These are phyloP conservation scores for Helicocarpus griseus DNA, from an alignment of 2,329 filamentous ascomycete species.

Conservation along the genomic window DNA sequence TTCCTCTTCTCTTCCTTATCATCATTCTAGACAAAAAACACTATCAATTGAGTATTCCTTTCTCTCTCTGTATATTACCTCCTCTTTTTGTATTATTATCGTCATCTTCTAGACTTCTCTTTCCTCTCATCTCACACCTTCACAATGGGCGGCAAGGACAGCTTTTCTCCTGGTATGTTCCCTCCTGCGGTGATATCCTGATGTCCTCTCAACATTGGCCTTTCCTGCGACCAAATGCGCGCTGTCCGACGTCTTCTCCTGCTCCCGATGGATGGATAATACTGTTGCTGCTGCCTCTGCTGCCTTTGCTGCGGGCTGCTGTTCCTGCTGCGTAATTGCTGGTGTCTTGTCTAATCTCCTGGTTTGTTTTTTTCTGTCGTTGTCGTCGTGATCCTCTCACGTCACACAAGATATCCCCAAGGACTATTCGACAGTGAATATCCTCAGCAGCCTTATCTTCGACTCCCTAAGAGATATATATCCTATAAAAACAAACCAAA, in stretches of 20 bases:
- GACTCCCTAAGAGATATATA: too few relatives aligned
- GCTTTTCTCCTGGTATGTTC: constrained; percentile 38
- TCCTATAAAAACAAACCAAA: too few relatives aligned
- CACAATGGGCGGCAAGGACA: constrained; percentile 37
- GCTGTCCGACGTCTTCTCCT: neutral
- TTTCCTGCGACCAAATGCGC: neutral
- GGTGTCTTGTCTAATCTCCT: too few relatives aligned
- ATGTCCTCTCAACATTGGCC: neutral
- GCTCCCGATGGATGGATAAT: neutral
- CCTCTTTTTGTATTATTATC: constrained; percentile 17
- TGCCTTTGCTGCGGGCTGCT: neutral
- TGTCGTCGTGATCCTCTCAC: too few relatives aligned
- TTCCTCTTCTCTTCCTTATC: constrained; percentile 13
- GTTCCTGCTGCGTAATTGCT: neutral
- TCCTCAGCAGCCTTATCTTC: too few relatives aligned
- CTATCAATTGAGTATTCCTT: too few relatives aligned
- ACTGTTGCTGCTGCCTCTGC: neutral
- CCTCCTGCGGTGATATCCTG: neutral
- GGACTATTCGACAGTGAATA: too few relatives aligned
- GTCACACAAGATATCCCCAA: too few relatives aligned
- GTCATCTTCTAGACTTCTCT: constrained; percentile 24
- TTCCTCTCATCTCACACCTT: constrained; percentile 15
- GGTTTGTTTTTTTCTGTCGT: neutral
- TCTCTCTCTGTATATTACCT: constrained; percentile 14
- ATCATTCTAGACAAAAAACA: constrained; percentile 3